Conservation (phyloP, 768 basidiomycete species). For the Termitomyces sp. region DNA sequence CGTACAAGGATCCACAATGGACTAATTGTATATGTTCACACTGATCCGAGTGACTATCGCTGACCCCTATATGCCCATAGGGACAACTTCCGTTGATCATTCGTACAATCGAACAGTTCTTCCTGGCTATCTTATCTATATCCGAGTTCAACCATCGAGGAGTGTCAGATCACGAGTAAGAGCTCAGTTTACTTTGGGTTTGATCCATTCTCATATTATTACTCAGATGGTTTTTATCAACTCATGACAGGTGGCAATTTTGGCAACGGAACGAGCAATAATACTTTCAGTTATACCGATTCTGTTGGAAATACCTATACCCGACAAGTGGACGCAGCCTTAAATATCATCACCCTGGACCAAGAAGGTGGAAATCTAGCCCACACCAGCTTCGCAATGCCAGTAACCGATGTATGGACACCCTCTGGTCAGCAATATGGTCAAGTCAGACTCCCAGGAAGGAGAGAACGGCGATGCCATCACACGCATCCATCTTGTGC, state of each 20-base stretch:
- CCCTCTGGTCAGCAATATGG: background rate
- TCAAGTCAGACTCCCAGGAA: conserved; percentile 12
- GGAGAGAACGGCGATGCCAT: background rate
- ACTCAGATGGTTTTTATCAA: conserved; percentile 26
- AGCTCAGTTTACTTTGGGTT: conserved; percentile 14
- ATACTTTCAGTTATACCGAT: conserved; percentile 63
- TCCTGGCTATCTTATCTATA: conserved; percentile 64
- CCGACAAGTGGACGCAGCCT: conserved; percentile 56
- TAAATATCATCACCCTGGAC: conserved; percentile 61
- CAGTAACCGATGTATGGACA: background rate
- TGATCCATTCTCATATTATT: conserved; percentile 33
- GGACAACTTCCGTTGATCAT: conserved; percentile 57
- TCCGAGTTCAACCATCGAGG: conserved; percentile 51
- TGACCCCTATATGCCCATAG: conserved; percentile 27
- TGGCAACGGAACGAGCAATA: conserved; percentile 70
- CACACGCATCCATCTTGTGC: background rate
- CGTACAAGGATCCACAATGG: conserved; percentile 28
- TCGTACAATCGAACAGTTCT: conserved; percentile 58
- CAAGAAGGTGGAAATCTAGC: conserved; percentile 46
- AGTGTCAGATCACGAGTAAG: conserved; percentile 59
- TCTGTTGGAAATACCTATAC: conserved; percentile 57
- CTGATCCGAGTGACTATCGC: background rate
- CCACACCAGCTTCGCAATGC: background rate
- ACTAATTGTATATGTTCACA: conserved; percentile 31
- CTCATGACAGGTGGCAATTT: conserved; percentile 35